phyloP scores from a whole-genome alignment of 106 monocot genomes.

The Agapanthus africanus region DNA sequence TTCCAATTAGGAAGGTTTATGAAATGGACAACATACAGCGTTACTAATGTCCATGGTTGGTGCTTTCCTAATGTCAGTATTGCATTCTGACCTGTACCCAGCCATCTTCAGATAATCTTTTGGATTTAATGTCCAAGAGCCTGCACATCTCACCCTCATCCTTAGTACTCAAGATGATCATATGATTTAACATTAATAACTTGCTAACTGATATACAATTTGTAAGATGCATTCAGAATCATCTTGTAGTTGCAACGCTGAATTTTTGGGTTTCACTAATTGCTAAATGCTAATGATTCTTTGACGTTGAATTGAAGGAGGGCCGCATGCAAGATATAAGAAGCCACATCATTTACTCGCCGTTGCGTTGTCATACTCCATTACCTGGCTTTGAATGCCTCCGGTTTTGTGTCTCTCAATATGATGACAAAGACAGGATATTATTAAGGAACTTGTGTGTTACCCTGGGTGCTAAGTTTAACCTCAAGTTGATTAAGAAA shows the following conservation, averaged over 20 bases:
- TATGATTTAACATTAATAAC: neutral
- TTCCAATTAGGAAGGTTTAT: neutral
- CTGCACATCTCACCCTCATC: neutral
- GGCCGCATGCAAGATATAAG: constrained; percentile 66
- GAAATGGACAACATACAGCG: neutral
- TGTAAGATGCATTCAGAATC: neutral
- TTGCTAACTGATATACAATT: neutral
- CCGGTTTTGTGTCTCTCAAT: constrained; percentile 81
- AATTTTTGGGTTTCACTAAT: neutral
- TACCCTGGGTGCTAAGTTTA: constrained; percentile 71
- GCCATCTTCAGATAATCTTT: neutral
- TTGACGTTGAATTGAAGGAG: constrained; percentile 37
- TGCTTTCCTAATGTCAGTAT: neutral
- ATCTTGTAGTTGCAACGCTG: neutral
- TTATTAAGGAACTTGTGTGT: constrained; percentile 78
- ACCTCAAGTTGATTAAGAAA: constrained; percentile 60
- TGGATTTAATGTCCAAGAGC: neutral
- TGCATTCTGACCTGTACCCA: neutral
- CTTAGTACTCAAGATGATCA: neutral
- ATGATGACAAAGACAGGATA: constrained; percentile 78
- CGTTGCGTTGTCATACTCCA: constrained; percentile 72
- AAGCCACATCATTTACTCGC: constrained; percentile 75
- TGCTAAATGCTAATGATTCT: constrained; percentile 9
- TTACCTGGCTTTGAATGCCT: constrained; percentile 73
- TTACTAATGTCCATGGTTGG: neutral